These are phyloP conservation scores for Dactylellina parvicollis DNA, from an alignment of 2,329 filamentous ascomycete genomes.

Conservation along the genomic window DNA sequence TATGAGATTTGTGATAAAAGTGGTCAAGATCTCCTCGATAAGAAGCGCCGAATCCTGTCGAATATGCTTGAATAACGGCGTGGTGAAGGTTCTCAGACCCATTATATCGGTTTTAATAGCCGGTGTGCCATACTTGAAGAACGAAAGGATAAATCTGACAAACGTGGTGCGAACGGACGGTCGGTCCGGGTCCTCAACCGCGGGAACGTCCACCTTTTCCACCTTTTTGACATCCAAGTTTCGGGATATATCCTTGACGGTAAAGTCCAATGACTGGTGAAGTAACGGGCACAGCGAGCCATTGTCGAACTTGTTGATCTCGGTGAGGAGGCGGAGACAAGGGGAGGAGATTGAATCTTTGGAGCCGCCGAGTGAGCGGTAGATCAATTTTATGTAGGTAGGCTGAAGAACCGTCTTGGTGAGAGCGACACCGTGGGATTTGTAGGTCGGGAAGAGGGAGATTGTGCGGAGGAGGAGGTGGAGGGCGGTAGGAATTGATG, in stretches of 20 bases:
- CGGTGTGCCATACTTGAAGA: slow-evolving; percentile 79
- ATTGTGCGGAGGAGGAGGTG: slow-evolving; percentile 82
- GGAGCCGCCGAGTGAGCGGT: slow-evolving; percentile 79
- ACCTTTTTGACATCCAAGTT: slow-evolving; percentile 73
- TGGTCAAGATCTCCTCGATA: slow-evolving; percentile 77
- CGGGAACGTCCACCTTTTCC: slow-evolving; percentile 67
- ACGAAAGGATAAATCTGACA: slow-evolving; percentile 79
- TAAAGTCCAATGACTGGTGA: slow-evolving; percentile 79
- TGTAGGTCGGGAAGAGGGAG: slow-evolving; percentile 77
- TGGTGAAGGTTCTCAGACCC: slow-evolving; percentile 75
- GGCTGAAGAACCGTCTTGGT: slow-evolving; percentile 84
- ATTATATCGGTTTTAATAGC: slow-evolving; percentile 84
- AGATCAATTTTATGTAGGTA: slow-evolving; percentile 80
- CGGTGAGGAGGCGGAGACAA: slow-evolving; percentile 82
- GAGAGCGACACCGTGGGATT: slow-evolving; percentile 78
- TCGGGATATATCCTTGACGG: slow-evolving; percentile 80
- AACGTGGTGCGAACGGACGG: slow-evolving; percentile 86
- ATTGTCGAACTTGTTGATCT: slow-evolving; percentile 86
- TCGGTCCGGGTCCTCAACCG: slow-evolving; percentile 72
- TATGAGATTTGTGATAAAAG: slow-evolving; percentile 76
- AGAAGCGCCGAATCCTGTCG: slow-evolving; percentile 79
- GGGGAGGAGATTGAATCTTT: slow-evolving; percentile 92
- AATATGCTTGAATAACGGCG: slow-evolving; percentile 78
- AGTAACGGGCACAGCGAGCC: slow-evolving; percentile 80
- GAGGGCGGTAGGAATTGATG: slow-evolving; percentile 80